These are phyloP conservation scores for Zygoascus bituminiphila DNA, from an alignment of 805 yeast species.

Conservation along the genomic window DNA sequence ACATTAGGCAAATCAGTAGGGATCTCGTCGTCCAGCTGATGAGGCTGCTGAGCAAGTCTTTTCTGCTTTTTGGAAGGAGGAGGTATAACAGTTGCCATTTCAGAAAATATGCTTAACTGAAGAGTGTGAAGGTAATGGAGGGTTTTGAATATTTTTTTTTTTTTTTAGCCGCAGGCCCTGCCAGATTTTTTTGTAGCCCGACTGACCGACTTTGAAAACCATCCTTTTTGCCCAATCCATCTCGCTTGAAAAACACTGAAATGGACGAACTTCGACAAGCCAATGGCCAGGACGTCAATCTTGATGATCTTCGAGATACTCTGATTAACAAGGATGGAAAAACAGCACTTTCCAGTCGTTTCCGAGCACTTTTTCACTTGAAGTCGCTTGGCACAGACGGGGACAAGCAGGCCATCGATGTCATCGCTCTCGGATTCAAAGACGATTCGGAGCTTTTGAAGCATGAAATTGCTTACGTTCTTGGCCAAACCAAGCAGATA, in stretches of 20 bases:
- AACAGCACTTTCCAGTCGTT: constrained; percentile 72
- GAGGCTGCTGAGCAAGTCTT: constrained; percentile 72
- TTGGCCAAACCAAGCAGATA: constrained; percentile 88
- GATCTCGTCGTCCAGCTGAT: constrained; percentile 54
- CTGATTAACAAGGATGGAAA: constrained; percentile 40
- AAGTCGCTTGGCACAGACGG: constrained; percentile 80
- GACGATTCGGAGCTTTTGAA: constrained; percentile 84
- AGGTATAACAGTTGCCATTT: constrained; percentile 88
- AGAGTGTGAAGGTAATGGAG: background rate
- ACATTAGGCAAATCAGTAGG: constrained; percentile 84
- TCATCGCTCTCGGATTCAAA: constrained; percentile 74
- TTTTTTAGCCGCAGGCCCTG: no score
- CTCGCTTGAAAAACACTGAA: no score
- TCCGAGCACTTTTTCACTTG: constrained; percentile 87
- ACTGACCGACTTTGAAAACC: no score
- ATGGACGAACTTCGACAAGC: constrained; percentile 22
- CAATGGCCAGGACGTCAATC: constrained; percentile 15
- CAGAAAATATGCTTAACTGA: background rate
- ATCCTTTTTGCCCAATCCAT: no score
- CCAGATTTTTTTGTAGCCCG: no score
- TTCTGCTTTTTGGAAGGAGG: constrained; percentile 88
- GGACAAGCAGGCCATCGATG: constrained; percentile 56
- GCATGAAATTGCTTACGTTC: constrained; percentile 95
- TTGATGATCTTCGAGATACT: constrained; percentile 18
- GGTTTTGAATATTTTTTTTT: constrained; percentile 1